These are phyloP conservation scores for Pelargonium fulgidum DNA, from an alignment of 441 rosid genomes.

Conservation along the genomic window DNA sequence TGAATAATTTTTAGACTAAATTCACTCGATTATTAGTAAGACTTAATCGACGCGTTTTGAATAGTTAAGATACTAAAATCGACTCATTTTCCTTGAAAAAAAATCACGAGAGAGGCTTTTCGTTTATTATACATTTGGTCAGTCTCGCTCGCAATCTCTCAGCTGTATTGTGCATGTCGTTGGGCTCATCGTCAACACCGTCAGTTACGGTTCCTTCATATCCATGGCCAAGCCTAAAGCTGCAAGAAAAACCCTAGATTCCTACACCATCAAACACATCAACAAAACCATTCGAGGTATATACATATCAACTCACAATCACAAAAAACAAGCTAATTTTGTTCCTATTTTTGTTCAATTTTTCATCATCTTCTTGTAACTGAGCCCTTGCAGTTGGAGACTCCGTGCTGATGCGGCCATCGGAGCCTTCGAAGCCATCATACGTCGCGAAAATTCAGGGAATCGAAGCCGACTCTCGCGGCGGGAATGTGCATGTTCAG, in stretches of 20 bases:
- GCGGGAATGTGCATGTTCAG: constrained; percentile 54
- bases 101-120: not conserved
- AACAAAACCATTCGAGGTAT: constrained; percentile 65
- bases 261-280: constrained; percentile 65
- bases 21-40: no score
- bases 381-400: constrained; percentile 52
- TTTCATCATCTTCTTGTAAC: not conserved
- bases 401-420: constrained; percentile 78
- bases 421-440: constrained; percentile 75
- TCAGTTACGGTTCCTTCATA: not conserved
- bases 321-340: not conserved
- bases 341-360: constrained; percentile 6
- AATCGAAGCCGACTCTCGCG: constrained; percentile 64
- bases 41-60: no score
- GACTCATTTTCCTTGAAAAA: not conserved
- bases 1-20: no score
- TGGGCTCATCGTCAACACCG: not conserved
- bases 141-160: not conserved
- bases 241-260: constrained; percentile 59
- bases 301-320: no score
- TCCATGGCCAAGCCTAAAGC: constrained; percentile 70
- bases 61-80: not conserved
- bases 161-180: not conserved
- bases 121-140: no score
- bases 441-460: constrained; percentile 74